Conservation (phyloP, 2,329 filamentous ascomycete genomes). For the Aspergillus hortae region DNA sequence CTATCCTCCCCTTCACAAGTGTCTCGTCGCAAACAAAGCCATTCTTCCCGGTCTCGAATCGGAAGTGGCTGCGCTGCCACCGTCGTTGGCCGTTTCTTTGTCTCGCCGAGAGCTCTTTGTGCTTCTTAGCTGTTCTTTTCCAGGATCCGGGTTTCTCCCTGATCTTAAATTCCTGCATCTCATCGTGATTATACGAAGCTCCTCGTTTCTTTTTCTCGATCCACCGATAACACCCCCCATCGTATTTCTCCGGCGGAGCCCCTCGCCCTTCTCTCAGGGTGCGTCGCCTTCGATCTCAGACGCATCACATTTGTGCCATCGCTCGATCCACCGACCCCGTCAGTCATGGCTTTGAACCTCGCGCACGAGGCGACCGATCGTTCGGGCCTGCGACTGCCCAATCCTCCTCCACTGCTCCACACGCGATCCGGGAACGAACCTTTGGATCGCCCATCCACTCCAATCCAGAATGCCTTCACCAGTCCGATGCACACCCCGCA, state of each 20-base stretch:
- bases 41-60: constrained; percentile 8
- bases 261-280: constrained; percentile 8
- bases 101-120: constrained; percentile 4
- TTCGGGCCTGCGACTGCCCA: constrained; percentile 37
- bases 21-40: constrained; percentile 13
- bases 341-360: constrained; percentile 36
- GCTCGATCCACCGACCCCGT: not conserved
- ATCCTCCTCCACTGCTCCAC: constrained; percentile 47
- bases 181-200: not conserved
- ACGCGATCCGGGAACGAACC: constrained; percentile 47
- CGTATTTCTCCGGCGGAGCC: not conserved
- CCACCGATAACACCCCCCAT: not conserved
- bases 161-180: constrained; percentile 1
- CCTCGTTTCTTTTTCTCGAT: not conserved
- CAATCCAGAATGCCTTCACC: constrained; percentile 43
- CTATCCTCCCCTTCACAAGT: not conserved
- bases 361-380: constrained; percentile 29
- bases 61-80: constrained; percentile 6
- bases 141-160: not conserved
- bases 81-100: constrained; percentile 1
- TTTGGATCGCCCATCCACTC: constrained; percentile 46
- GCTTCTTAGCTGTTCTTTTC: not conserved
- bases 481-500: constrained; percentile 48
- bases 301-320: not conserved
- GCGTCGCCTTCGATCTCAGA: not conserved